Base-by-base conservation (phyloP, 768 basidiomycete genomes). In the Collybia nuda region DNA sequence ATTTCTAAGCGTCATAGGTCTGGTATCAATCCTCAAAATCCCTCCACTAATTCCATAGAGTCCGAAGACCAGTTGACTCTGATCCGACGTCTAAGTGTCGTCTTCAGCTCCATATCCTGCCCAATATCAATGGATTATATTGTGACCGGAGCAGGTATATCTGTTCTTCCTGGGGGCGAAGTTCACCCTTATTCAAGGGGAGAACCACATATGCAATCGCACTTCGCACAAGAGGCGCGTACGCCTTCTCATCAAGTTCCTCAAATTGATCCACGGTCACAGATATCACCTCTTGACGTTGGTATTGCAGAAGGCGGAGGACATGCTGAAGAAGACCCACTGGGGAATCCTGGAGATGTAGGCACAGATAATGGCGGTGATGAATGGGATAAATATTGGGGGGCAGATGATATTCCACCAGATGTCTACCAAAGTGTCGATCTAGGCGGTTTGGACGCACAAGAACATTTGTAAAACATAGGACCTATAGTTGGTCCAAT, bases 91-190 rank as follows among this genome's bases (percentile, higher is more conserved):
- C 67, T 94, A 48, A 84, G 82, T 50, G 73, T 95, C 44, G 73
- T 97, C 7, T 97, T 93, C 69, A 90, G 84, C 55, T 83, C 83
- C 8, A 76, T 87, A 29, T 63, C 66, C 19, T 58, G 71, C 0
- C 78, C 86, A 1, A 70, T 69, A 15, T 85, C 84, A 11, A 64
- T 90, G 50, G 92, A 97, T 63, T 96, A 87, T 55, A 73, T 92
- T 51, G 76, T 97, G 43, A 79, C 84, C 4, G 59, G 72, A 14
- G 67, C 73, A 18, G 93, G 92, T 6, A 69, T 94, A 57, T 58
- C 52, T 14, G 40, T 55, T 43, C 43, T 73, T 22, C 57, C 66
- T 19, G 62, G 60, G 12, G 62, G 56, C 15, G 54, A 56, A 18
- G 38, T 37, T 26, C 43, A 37, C 9, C 44, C 51, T 15, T 32